Evolutionary conservation across 73 alveolate genomes (phyloP).

Genomic region (Breviolum minutum): DNA sequence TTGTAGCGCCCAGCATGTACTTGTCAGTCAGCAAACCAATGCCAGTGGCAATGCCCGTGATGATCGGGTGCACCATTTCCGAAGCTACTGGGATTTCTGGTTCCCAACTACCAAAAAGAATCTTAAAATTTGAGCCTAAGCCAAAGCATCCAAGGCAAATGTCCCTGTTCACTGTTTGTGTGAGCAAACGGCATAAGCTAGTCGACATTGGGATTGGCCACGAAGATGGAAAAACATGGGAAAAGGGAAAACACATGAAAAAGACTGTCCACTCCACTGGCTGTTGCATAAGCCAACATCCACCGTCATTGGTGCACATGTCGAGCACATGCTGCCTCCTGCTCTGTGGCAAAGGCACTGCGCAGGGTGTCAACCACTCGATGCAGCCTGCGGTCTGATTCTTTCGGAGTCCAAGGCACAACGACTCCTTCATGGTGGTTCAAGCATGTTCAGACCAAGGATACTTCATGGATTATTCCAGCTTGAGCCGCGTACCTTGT

Average conservation of each 20-base stretch:
- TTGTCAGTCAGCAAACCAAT: conserved; percentile 82
- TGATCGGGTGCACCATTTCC: conserved; percentile 34
- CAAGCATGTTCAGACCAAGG: not conserved
- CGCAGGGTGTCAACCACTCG: conserved; percentile 18
- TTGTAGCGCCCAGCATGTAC: conserved; percentile 77
- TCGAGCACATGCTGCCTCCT: conserved; percentile 8
- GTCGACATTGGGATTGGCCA: not conserved
- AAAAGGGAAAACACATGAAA: no score
- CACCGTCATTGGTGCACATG: not conserved
- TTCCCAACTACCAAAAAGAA: not conserved
- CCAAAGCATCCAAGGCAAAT: not conserved
- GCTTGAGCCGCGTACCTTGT: not conserved
- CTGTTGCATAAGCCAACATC: not conserved
- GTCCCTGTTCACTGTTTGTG: not conserved
- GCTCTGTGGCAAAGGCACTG: conserved; percentile 24
- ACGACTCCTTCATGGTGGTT: not conserved
- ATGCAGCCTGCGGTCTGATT: not conserved
- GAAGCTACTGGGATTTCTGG: not conserved
- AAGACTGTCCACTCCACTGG: not conserved
- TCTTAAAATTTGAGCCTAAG: not conserved
- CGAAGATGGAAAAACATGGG: not conserved
- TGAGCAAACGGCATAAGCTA: no score
- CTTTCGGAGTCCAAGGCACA: not conserved
- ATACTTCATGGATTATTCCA: no score
- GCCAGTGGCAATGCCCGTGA: conserved; percentile 82